Conservation (phyloP, 257 asterid genomes). For the Fraxinus cuspidata region DNA sequence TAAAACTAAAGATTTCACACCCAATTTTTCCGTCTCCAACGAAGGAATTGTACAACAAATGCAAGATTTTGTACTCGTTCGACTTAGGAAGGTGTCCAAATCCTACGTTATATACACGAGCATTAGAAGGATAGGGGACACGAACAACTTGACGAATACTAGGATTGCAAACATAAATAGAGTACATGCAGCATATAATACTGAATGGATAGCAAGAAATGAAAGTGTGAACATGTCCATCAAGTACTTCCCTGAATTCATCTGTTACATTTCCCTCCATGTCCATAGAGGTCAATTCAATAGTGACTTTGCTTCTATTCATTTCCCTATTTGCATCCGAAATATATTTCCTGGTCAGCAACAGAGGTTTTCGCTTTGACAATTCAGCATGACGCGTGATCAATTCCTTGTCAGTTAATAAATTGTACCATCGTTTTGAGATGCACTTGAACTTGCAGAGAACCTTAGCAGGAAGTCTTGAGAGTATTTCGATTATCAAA, state of each 20-base stretch:
- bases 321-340: background rate
- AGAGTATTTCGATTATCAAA: slow-evolving; percentile 15
- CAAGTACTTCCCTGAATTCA: background rate
- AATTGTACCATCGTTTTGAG: background rate
- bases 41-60: slow-evolving; percentile 34
- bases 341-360: background rate
- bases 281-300: slow-evolving; percentile 7
- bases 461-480: slow-evolving; percentile 13
- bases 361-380: background rate
- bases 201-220: slow-evolving; percentile 14
- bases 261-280: slow-evolving; percentile 10
- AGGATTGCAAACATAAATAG: slow-evolving; percentile 19
- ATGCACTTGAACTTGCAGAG: slow-evolving; percentile 16
- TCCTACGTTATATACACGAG: slow-evolving; percentile 38
- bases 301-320: background rate
- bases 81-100: slow-evolving; percentile 44
- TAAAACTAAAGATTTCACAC: slow-evolving; percentile 46
- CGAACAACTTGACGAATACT: slow-evolving; percentile 5
- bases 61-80: slow-evolving; percentile 44
- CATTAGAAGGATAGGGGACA: slow-evolving; percentile 10
- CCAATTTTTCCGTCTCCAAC: slow-evolving; percentile 39
- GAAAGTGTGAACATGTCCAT: slow-evolving; percentile 1
- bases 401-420: background rate
- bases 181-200: slow-evolving; percentile 6
- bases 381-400: background rate